Percentiles rank a stretch among this genome's conserved stretches.
phyloP scores from a whole-genome alignment of 352 stramenopile species.

The Pythium phragmitis region DNA sequence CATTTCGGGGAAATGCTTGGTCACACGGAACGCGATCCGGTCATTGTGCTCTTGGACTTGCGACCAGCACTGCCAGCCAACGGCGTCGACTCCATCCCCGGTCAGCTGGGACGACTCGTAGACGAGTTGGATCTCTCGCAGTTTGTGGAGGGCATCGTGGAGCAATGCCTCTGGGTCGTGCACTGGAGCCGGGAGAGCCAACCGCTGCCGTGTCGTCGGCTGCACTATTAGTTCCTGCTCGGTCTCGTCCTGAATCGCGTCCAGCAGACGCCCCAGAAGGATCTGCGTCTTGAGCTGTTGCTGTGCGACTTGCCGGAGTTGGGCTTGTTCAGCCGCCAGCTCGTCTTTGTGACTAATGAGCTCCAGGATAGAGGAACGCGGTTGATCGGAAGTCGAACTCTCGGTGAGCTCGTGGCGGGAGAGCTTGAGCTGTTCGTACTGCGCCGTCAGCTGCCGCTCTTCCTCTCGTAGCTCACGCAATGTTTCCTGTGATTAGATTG shows the following conservation, averaged over 20 bases:
- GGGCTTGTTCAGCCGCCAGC: constrained; percentile 8
- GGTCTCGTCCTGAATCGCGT: not conserved
- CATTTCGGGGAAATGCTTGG: constrained; percentile 8
- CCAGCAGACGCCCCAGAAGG: constrained; percentile 5
- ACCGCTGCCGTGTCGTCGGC: not conserved
- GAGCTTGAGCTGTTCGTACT: constrained; percentile 18
- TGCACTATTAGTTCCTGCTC: not conserved
- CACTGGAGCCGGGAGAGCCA: not conserved
- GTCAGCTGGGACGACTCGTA: not conserved
- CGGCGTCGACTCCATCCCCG: constrained; percentile 3
- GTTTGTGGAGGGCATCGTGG: not conserved
- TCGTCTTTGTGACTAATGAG: constrained; percentile 17
- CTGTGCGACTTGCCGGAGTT: constrained; percentile 3
- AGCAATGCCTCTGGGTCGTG: not conserved
- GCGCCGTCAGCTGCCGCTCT: constrained; percentile 3
- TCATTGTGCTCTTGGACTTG: constrained; percentile 1
- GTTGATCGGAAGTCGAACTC: not conserved
- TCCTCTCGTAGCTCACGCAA: constrained; percentile 22
- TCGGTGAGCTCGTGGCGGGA: not conserved
- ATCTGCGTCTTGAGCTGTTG: constrained; percentile 4
- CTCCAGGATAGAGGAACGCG: constrained; percentile 1
- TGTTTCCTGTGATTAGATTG: constrained; percentile 4
- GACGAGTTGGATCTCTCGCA: not conserved
- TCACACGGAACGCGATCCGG: constrained; percentile 12
- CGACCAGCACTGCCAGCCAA: constrained; percentile 20